These are phyloP conservation scores for Kuraishia borneana DNA, from an alignment of 805 yeast species.

Conservation along the genomic window DNA sequence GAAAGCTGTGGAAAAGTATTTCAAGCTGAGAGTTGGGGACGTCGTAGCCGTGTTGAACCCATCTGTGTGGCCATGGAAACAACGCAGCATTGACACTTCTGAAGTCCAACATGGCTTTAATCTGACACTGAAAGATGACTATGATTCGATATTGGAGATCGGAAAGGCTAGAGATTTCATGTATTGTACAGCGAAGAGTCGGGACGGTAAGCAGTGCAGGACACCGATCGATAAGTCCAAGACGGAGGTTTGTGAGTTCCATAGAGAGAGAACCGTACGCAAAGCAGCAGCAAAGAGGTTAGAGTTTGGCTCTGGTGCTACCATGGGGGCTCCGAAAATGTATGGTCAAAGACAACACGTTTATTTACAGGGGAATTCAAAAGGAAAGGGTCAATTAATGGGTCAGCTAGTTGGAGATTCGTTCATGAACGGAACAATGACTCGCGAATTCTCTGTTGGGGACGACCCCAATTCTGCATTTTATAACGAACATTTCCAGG, in stretches of 20 bases:
- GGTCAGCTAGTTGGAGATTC: slow-evolving; percentile 14
- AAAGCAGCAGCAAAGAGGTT: slow-evolving; percentile 50
- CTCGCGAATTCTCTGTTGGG: background rate
- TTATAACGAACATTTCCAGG: slow-evolving; percentile 35
- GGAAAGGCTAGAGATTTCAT: slow-evolving; percentile 65
- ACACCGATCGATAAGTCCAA: slow-evolving; percentile 46
- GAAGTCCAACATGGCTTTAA: slow-evolving; percentile 32
- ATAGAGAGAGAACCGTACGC: slow-evolving; percentile 45
- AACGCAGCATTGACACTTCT: slow-evolving; percentile 11
- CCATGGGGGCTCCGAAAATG: slow-evolving; percentile 45
- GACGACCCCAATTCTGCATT: slow-evolving; percentile 30
- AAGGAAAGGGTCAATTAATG: slow-evolving; percentile 13
- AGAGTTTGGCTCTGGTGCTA: slow-evolving; percentile 54
- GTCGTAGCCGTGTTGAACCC: slow-evolving; percentile 73
- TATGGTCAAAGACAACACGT: slow-evolving; percentile 31
- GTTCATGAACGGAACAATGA: background rate
- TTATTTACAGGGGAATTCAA: slow-evolving; percentile 21
- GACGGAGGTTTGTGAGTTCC: slow-evolving; percentile 59
- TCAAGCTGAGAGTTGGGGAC: slow-evolving; percentile 69
- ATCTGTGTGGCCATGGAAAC: slow-evolving; percentile 28
- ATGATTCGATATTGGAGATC: slow-evolving; percentile 52
- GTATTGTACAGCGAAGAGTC: slow-evolving; percentile 40
- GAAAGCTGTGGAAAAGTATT: slow-evolving; percentile 54
- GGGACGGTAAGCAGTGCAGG: slow-evolving; percentile 42
- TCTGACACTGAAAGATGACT: slow-evolving; percentile 38